Conservation (phyloP, 75 land plant species). For the Azolla pinnata region DNA sequence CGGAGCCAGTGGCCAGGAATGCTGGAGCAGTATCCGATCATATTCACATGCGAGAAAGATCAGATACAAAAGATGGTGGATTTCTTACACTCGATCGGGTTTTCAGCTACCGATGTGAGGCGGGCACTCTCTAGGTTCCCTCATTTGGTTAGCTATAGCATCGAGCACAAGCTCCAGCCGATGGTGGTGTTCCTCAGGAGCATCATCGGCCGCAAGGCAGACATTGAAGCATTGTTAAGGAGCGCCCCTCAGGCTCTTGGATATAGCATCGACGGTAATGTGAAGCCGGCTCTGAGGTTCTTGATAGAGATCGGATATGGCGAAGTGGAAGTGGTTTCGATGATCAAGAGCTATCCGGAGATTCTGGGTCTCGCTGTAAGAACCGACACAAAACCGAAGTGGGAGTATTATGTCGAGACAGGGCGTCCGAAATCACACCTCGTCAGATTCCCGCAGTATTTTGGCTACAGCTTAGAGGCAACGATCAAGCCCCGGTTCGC, state of each 20-base stretch:
- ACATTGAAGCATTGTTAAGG: slow-evolving; percentile 22
- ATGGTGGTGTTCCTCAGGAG: slow-evolving; percentile 48
- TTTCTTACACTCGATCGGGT: slow-evolving; percentile 43
- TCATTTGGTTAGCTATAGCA: slow-evolving; percentile 67
- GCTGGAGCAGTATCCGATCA: slow-evolving; percentile 48
- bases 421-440: slow-evolving; percentile 48
- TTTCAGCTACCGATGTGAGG: slow-evolving; percentile 42
- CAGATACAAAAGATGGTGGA: slow-evolving; percentile 42
- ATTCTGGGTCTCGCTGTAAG: slow-evolving; percentile 52
- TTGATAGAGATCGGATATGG: slow-evolving; percentile 51
- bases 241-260: slow-evolving; percentile 61
- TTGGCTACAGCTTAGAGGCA: slow-evolving; percentile 71
- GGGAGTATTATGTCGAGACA: slow-evolving; percentile 55
- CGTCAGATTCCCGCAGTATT: slow-evolving; percentile 73
- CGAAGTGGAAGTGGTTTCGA: slow-evolving; percentile 33
- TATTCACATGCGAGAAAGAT: slow-evolving; percentile 61
- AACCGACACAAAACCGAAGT: slow-evolving; percentile 55
- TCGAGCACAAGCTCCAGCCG: slow-evolving; percentile 56
- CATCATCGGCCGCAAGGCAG: slow-evolving; percentile 45
- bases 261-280: slow-evolving; percentile 55
- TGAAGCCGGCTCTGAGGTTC: slow-evolving; percentile 63
- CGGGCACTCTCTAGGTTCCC: slow-evolving; percentile 59
- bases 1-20: slow-evolving; percentile 61
- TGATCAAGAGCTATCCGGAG: slow-evolving; percentile 53
- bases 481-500: slow-evolving; percentile 64